Conservation (phyloP, 1,139 yeast genomes). For the Pichia sp. region DNA sequence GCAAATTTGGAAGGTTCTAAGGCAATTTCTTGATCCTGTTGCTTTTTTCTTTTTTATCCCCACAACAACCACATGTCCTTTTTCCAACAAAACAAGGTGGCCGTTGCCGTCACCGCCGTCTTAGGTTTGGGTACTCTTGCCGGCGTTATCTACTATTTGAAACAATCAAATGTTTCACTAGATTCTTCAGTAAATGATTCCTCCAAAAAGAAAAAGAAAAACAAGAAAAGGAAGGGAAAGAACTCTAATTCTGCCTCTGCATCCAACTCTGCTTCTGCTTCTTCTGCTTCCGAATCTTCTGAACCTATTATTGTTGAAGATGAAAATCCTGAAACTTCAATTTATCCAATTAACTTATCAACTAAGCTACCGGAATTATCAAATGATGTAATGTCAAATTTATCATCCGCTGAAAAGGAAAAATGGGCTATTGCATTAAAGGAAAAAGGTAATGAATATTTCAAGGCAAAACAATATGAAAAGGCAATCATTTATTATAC, state of each 20-base stretch:
- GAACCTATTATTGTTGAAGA: slow-evolving; percentile 14
- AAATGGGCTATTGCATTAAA: slow-evolving; percentile 73
- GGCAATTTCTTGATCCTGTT: background rate
- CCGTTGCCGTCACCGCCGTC: slow-evolving; percentile 51
- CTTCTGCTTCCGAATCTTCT: background rate
- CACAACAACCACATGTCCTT: slow-evolving; percentile 7
- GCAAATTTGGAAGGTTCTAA: background rate
- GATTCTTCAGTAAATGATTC: slow-evolving; percentile 9
- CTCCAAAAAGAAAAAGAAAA: slow-evolving; percentile 36
- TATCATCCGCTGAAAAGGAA: slow-evolving; percentile 52
- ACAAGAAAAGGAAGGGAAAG: slow-evolving; percentile 37
- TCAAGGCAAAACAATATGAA: slow-evolving; percentile 52
- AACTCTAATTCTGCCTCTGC: slow-evolving; percentile 22
- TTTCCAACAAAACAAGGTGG: slow-evolving; percentile 41
- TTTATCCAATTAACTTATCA: slow-evolving; percentile 39
- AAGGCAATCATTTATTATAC: slow-evolving; percentile 74
- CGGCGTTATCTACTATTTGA: slow-evolving; percentile 49
- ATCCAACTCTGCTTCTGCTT: background rate
- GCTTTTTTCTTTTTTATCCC: background rate
- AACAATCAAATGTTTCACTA: slow-evolving; percentile 24
- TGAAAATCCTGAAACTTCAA: slow-evolving; percentile 15
- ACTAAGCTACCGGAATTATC: slow-evolving; percentile 54
- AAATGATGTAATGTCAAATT: slow-evolving; percentile 39
- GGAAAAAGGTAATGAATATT: slow-evolving; percentile 81
- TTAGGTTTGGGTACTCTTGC: slow-evolving; percentile 59